Percentiles rank a stretch among this genome's conserved stretches.
These are phyloP conservation scores for Myrmaecium sp. DNA, from an alignment of 2,329 filamentous ascomycete genomes.

Conservation along the genomic window DNA sequence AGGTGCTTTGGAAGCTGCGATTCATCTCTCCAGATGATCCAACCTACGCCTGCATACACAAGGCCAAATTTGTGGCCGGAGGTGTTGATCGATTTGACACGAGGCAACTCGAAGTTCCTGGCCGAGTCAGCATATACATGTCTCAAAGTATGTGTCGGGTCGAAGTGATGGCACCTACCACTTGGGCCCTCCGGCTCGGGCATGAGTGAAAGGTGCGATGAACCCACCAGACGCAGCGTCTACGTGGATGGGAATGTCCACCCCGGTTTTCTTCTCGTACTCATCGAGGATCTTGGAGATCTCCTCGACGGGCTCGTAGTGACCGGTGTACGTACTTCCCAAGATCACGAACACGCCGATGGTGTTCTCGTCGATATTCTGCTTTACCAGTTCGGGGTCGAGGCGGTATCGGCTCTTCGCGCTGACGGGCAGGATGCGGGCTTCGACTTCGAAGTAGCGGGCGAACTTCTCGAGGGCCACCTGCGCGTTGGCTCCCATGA, in stretches of 20 bases:
- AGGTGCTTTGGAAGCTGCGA: slow-evolving; percentile 48
- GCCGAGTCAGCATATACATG: background rate
- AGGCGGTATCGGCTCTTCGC: slow-evolving; percentile 43
- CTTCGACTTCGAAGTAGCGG: slow-evolving; percentile 57
- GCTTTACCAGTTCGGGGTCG: slow-evolving; percentile 44
- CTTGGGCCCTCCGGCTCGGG: slow-evolving; percentile 37
- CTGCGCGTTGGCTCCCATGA: slow-evolving; percentile 60
- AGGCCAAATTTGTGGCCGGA: slow-evolving; percentile 47
- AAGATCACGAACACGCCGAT: slow-evolving; percentile 61
- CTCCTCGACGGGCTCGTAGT: slow-evolving; percentile 56
- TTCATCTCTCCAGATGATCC: slow-evolving; percentile 54
- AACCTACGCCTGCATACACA: slow-evolving; percentile 51
- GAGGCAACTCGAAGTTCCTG: slow-evolving; percentile 42
- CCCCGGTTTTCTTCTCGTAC: slow-evolving; percentile 42
- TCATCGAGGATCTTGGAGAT: slow-evolving; percentile 48
- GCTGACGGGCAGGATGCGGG: slow-evolving; percentile 45
- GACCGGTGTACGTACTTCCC: slow-evolving; percentile 56
- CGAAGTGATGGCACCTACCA: slow-evolving; percentile 25
- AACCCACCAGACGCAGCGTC: slow-evolving; percentile 44
- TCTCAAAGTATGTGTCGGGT: slow-evolving; percentile 4
- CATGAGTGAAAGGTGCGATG: slow-evolving; percentile 43
- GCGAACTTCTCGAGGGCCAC: slow-evolving; percentile 59
- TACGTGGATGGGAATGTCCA: slow-evolving; percentile 52
- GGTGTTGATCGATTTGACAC: slow-evolving; percentile 49
- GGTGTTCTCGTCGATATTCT: slow-evolving; percentile 59